Base-by-base conservation (phyloP, 345 rosid species). In the Excoecaria cochinchinensis region DNA sequence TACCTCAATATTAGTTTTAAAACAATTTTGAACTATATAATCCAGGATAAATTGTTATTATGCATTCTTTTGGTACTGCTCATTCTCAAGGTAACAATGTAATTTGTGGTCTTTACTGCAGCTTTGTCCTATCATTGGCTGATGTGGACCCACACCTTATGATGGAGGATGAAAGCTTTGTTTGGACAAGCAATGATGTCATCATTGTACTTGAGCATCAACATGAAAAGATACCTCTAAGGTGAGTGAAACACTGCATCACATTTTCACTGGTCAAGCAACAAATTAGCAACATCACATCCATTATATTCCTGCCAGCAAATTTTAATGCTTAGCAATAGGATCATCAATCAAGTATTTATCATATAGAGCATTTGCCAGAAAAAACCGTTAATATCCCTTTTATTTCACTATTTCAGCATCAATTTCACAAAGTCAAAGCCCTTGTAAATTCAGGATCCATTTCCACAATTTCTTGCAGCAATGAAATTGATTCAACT, bases 91-190 rank as follows among this genome's bases (percentile, higher is more conserved):
- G 58, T 48, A n/a, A 38, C 50, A 65, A 15, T 65, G 5, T 44
- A 40, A 24, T 13, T 75, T 44, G 13, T 52, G 56, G 24, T 42
- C 46, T 53, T 39, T 71, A 50, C 71, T 80, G 74, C 88, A 95
- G 98, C 82, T 95, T 93, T 84, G 93, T 95, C 82, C 86, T 95
- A 69, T 95, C 98, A 16, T 84, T 95, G 82, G 97, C 97, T 55
- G 99, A 95, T 82, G 97, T 93, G 78, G 99, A 95, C 70, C 86
- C 91, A 64, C 81, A 79, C 72, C 98, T 93, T 75, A 87, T 90
- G 97, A 91, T 95, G 98, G 98, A 95, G 83, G 99, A 93, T 71
- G 98, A 90, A 78, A 91, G 97, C 87, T 93, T 95, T 67, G 97
- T 95, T 72, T 95, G 99, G 99, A 90, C 98, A 16, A 86, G 91